Conservation (phyloP, 768 basidiomycete species). For the Boletus sensibilis region DNA sequence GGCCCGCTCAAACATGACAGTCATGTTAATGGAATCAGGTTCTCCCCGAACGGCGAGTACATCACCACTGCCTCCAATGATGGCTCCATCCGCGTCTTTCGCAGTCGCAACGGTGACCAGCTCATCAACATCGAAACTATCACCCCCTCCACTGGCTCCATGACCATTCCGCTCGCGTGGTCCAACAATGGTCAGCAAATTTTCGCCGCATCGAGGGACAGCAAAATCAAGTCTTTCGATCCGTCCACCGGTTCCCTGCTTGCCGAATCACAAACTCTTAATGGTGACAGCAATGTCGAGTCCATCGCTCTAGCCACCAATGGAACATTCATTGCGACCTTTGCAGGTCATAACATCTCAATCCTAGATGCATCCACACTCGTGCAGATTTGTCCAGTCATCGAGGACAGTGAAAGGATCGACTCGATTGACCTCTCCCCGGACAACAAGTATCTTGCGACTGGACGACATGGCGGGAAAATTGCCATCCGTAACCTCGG, state of each 20-base stretch:
- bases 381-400: neutral
- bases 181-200: neutral
- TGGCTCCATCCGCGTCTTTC: neutral
- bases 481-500: neutral
- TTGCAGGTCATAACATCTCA: neutral
- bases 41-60: neutral
- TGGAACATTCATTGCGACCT: neutral
- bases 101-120: neutral
- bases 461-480: neutral
- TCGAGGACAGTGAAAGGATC: neutral
- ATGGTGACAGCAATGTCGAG: too few species aligned
- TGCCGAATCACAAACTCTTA: neutral
- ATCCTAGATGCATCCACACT: neutral
- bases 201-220: neutral
- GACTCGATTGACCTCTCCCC: neutral
- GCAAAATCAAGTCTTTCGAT: neutral
- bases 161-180: neutral
- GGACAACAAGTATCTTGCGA: neutral
- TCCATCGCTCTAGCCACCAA: neutral
- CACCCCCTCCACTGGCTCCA: fast-evolving
- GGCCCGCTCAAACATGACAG: neutral
- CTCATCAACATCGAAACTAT: neutral
- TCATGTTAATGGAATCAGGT: neutral
- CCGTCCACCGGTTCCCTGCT: neutral
- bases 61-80: neutral